Base-by-base conservation (phyloP, 75 land plant species). In the Pinus taeda region DNA sequence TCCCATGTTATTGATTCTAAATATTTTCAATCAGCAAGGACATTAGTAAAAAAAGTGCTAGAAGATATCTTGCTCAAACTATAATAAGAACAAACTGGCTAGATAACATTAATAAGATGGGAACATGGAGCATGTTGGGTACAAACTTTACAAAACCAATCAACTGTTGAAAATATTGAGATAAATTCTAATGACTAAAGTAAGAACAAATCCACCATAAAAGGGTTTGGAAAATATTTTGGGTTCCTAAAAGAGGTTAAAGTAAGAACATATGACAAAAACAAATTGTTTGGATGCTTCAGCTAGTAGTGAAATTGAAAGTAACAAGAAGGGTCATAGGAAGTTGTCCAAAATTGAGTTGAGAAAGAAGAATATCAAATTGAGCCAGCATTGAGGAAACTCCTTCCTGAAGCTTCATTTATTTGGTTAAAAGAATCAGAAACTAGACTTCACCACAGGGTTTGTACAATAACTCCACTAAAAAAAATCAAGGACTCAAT, bases 101-200 rank as follows among this genome's bases (percentile, higher is more conserved):
- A 71, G 3, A 59, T 42, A 39, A 84, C 57, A 26, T 86, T 82
- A 26, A 88, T 96, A 30, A 86, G 99, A 82, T 96, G 99, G 99
- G 99, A 96, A 80, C 90, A 94, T 65, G 99, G 99, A 59, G 93
- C 99, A 67, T 96, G 99, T 69, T 96, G 99, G 99, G 88, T 96
- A 57, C 99, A 96, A 77, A 97, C 94, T 82, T 72, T 96, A 36
- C 97, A 96, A 78, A 92, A 93, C 55, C 90, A 89, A 70, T 83
- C 82, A 30, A 80, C 88, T 74, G 77, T 93, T 3, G 86, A 73
- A 66, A 91, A 89, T 60, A 77, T 73, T 67, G 92, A 93, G 37
- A 53, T 85, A 12, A 89, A 95, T 74, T 77, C 86, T 66, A 74
- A 29, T 61, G 91, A 92, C 61, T 89, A 84, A 22, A 72, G 71